A percentile compares a stretch with the other conserved stretches of the same genome.
These are phyloP conservation scores for Trichoderma asperellum DNA, from an alignment of 2,329 filamentous ascomycete genomes.

Conservation along the genomic window DNA sequence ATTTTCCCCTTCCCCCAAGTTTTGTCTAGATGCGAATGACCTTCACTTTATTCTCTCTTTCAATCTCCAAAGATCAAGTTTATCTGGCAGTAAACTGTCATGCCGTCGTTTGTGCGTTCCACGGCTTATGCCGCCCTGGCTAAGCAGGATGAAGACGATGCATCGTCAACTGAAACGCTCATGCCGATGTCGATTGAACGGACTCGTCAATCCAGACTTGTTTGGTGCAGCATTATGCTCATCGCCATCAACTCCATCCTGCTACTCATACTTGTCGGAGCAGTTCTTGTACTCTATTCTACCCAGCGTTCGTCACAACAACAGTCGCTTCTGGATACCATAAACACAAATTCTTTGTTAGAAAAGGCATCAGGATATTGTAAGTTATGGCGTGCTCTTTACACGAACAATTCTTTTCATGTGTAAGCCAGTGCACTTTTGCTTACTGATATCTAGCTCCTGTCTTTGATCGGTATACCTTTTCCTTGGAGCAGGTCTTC, in stretches of 20 bases:
- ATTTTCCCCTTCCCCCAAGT: background rate
- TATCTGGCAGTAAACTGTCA: background rate
- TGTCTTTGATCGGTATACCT: background rate
- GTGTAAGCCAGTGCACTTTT: background rate
- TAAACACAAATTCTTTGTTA: background rate
- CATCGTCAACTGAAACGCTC: background rate
- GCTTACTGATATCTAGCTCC: background rate
- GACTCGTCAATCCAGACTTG: background rate
- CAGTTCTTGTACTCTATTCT: background rate
- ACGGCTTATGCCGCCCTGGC: background rate
- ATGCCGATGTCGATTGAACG: background rate
- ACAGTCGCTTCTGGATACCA: background rate
- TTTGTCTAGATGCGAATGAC: background rate
- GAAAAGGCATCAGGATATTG: background rate
- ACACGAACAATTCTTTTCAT: background rate
- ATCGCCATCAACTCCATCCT: slow-evolving; percentile 1
- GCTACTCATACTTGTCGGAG: background rate
- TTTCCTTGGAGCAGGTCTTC: background rate
- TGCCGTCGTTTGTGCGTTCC: background rate
- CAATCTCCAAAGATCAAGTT: background rate
- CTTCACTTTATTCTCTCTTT: background rate
- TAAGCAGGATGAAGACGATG: slow-evolving; percentile 7
- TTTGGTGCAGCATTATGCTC: slow-evolving; percentile 7
- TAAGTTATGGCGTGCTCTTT: background rate
- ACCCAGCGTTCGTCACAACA: background rate